phyloP scores from a whole-genome alignment of 768 basidiomycete genomes.

The Kwoniella sp. region DNA sequence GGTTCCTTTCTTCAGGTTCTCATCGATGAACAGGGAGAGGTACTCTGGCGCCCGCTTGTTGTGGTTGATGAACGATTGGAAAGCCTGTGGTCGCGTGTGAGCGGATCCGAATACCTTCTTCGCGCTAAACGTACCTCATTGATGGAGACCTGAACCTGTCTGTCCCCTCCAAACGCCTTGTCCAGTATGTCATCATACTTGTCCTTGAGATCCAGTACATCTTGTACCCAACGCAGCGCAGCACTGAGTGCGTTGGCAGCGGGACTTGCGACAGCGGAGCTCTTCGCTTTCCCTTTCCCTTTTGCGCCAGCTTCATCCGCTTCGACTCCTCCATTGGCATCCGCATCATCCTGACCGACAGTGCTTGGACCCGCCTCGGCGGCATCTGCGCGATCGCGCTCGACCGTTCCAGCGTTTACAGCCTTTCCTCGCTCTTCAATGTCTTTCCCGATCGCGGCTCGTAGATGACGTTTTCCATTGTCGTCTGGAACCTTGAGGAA shows the following conservation, averaged over 20 bases:
- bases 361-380: slow-evolving; percentile 20
- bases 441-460: slow-evolving; percentile 65
- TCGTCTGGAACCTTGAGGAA: slow-evolving; percentile 61
- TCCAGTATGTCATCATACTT: slow-evolving; percentile 75
- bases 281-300: slow-evolving; percentile 49
- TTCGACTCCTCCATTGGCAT: no score
- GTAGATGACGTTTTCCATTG: slow-evolving; percentile 63
- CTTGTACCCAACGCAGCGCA: slow-evolving; percentile 90
- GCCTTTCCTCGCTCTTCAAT: slow-evolving; percentile 69
- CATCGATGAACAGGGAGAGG: slow-evolving; percentile 94
- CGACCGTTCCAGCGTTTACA: slow-evolving; percentile 60
- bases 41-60: slow-evolving; percentile 87
- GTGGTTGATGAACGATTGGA: slow-evolving; percentile 81
- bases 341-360: slow-evolving; percentile 9
- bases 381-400: no score
- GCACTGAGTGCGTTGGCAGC: slow-evolving; percentile 53
- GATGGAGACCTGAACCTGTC: slow-evolving; percentile 70
- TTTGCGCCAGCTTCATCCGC: slow-evolving; percentile 14
- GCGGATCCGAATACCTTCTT: not conserved
- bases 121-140: slow-evolving; percentile 62
- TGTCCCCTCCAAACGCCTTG: slow-evolving; percentile 66
- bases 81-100: slow-evolving; percentile 61
- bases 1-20: slow-evolving; percentile 87
- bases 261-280: slow-evolving; percentile 1
- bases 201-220: slow-evolving; percentile 85